phyloP scores from a whole-genome alignment of 805 yeast species.

The Kodamaea restingae region DNA sequence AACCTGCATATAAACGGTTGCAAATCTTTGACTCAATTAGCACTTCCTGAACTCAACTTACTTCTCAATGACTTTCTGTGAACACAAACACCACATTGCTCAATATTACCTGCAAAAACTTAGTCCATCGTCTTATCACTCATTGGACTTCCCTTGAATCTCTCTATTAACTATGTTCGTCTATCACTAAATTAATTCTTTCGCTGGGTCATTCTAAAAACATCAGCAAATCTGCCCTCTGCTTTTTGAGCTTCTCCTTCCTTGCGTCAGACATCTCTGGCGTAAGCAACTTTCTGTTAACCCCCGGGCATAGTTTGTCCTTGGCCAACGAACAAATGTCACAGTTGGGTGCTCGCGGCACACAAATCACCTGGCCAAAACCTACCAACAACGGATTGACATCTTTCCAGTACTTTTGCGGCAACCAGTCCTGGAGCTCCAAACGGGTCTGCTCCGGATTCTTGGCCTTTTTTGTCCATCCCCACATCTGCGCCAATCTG shows the following conservation, averaged over 20 bases:
- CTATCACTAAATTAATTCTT: neutral
- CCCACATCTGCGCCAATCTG: conserved; percentile 73
- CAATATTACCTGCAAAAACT: no score
- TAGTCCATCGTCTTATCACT: no score
- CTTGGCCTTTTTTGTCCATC: conserved; percentile 57
- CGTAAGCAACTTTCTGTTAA: conserved; percentile 41
- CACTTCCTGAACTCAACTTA: no score
- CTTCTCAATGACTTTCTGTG: no score
- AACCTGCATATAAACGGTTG: no score
- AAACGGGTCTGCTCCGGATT: conserved; percentile 76
- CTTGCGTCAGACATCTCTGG: conserved; percentile 24
- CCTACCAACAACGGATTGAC: conserved; percentile 87
- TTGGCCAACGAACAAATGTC: conserved; percentile 60
- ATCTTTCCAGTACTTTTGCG: conserved; percentile 71
- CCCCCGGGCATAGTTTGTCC: conserved; percentile 55
- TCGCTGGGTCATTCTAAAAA: neutral
- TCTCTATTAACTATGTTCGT: no score
- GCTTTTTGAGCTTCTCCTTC: conserved; percentile 23
- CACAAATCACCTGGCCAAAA: conserved; percentile 86
- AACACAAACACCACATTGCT: no score
- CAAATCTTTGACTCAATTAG: no score
- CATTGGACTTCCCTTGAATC: no score
- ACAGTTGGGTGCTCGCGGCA: conserved; percentile 66
- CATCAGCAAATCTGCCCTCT: conserved; percentile 26
- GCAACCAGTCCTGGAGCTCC: conserved; percentile 71